A percentile compares a stretch with the other conserved stretches of the same genome.
phyloP scores from a whole-genome alignment of 371 early-diverging fungal genomes.

The Apophysomyces ossiformis region DNA sequence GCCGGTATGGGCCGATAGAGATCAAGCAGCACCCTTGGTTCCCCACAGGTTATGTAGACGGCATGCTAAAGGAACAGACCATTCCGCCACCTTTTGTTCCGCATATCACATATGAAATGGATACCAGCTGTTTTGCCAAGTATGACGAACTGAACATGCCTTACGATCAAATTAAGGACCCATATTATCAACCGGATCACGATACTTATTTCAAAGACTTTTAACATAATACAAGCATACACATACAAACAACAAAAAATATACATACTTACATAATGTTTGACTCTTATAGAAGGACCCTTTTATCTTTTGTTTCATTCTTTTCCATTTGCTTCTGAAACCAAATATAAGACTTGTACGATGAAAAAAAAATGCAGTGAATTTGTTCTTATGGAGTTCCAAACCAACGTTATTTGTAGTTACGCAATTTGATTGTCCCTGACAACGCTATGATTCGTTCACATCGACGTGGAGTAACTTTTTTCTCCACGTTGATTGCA shows the following conservation, averaged over 20 bases:
- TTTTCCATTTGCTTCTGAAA: background rate
- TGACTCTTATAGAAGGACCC: constrained; percentile 2
- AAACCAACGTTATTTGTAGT: background rate
- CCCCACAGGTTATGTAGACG: constrained; percentile 7
- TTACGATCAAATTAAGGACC: background rate
- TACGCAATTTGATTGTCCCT: background rate
- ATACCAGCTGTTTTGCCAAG: background rate
- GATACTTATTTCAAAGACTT: constrained; percentile 1
- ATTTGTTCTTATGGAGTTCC: too few relatives aligned
- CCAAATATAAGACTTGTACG: background rate
- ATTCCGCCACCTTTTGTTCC: background rate
- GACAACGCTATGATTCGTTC: background rate
- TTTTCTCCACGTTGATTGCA: constrained; percentile 1
- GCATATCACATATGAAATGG: background rate
- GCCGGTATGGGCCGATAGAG: constrained; percentile 90
- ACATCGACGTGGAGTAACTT: background rate
- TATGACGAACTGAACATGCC: background rate
- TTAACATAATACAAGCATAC: background rate
- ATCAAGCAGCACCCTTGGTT: constrained; percentile 97
- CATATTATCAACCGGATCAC: background rate
- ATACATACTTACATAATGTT: background rate
- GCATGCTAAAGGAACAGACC: background rate
- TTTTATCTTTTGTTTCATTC: background rate
- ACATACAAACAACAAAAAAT: too few relatives aligned
- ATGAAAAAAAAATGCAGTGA: background rate